Conservation (phyloP, 1,139 yeast species). For the Yamadazyma siamensis region DNA sequence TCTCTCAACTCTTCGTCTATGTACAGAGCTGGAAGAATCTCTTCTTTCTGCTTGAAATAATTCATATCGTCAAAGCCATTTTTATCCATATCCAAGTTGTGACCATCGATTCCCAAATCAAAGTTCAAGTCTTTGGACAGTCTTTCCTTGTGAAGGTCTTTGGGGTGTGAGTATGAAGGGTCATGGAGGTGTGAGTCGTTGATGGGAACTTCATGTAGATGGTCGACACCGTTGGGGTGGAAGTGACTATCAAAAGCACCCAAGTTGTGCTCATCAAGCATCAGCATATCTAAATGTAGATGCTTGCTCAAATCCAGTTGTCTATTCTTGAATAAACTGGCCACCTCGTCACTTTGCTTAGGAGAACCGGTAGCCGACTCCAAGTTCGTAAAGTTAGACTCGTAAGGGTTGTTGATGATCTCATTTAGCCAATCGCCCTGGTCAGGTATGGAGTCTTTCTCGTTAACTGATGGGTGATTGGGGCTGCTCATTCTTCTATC, state of each 20-base stretch:
- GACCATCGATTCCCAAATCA: too few species aligned
- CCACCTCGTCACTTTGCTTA: constrained; percentile 35
- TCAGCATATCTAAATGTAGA: constrained; percentile 6
- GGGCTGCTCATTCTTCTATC: background rate
- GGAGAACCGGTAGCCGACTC: constrained; percentile 25
- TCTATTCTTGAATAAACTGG: constrained; percentile 55
- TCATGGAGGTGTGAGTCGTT: background rate
- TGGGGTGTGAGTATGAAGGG: background rate
- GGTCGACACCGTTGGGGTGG: background rate
- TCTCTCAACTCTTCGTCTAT: constrained; percentile 47
- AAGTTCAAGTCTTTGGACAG: too few species aligned
- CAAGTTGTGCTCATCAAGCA: constrained; percentile 1
- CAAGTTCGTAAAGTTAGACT: constrained; percentile 16
- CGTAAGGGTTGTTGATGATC: constrained; percentile 62
- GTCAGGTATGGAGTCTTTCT: constrained; percentile 11
- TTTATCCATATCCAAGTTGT: too few species aligned
- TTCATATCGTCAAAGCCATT: background rate
- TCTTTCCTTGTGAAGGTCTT: too few species aligned
- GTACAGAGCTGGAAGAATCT: too few species aligned
- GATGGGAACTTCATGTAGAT: background rate
- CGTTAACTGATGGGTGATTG: constrained; percentile 1
- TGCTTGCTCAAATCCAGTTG: constrained; percentile 58
- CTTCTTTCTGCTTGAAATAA: too few species aligned
- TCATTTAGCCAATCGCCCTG: constrained; percentile 66
- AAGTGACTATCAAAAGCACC: background rate